Evolutionary conservation across 2,329 filamentous ascomycete genomes (phyloP), one percentile per base, ranked within the genome.

Genomic region (Arthrobotrys musiformis): DNA sequence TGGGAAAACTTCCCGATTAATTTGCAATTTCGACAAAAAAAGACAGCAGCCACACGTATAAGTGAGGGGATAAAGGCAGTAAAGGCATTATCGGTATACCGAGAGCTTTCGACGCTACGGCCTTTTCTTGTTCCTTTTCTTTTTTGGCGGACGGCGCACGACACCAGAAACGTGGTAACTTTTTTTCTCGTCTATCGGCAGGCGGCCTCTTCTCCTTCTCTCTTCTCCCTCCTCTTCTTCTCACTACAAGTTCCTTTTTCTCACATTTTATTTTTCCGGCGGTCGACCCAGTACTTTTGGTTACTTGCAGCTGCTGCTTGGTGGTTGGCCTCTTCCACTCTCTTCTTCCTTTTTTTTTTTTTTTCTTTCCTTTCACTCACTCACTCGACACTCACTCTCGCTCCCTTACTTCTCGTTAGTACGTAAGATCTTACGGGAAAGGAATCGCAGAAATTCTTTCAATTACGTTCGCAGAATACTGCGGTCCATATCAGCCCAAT

Each of bases 161-260:
- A 70, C 72, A 76, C 72, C 58, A 69, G 48, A 48, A 69, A 69
- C 63, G 70, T 76, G 70, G 70, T 75, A 46, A 63, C 63, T 44
- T 40, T 56, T 42, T 50, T 26, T 44, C 63, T 67, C 56, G 63
- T 69, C 58, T 69, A 69, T 76, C 62, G 62, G 52, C 35, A 46
- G 70, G 40, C 40, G 40, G 40, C 40, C 5, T 42, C 28, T 24
- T 13, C 22, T 48, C 24, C 19, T 35, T 35, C 30, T 5, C 30
- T 15, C 44, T 64, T n/a, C 13, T 35, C 30, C 11, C 5, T 48
- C 50, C 3, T 1, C 28, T 70, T 33, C 37, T 26, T 54, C 44
- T 56, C 64, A 52, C 13, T 37, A 33, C 46, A 42, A 46, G 44
- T 28, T 48, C 40, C 52, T 63, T 63, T 56, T 69, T 37, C 40